Conservation (phyloP, 352 stramenopile species). For the Phytophthora hybrid region DNA sequence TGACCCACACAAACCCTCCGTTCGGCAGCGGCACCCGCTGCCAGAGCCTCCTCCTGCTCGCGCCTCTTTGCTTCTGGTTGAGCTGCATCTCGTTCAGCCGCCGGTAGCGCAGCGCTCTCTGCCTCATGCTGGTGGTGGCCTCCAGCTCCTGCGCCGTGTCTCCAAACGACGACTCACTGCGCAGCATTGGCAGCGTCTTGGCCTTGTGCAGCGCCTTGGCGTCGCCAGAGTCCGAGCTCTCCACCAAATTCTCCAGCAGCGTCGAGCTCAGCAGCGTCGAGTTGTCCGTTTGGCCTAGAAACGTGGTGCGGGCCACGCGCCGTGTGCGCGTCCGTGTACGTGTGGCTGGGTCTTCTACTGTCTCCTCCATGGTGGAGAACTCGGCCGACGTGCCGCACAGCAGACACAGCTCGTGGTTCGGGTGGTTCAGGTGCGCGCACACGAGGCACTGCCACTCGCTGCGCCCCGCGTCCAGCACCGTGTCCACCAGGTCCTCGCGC, state of each 20-base stretch:
- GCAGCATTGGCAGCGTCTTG: slow-evolving; percentile 41
- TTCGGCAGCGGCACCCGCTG: slow-evolving; percentile 66
- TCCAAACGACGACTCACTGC: slow-evolving; percentile 32
- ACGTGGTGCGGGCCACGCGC: slow-evolving; percentile 37
- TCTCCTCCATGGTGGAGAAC: slow-evolving; percentile 55
- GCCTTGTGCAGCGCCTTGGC: slow-evolving; percentile 36
- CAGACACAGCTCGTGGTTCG: slow-evolving; percentile 63
- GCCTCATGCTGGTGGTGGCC: slow-evolving; percentile 47
- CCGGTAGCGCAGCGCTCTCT: slow-evolving; percentile 67
- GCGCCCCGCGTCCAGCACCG: slow-evolving; percentile 62
- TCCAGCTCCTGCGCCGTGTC: slow-evolving; percentile 39
- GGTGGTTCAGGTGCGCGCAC: slow-evolving; percentile 80
- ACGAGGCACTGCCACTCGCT: slow-evolving; percentile 83
- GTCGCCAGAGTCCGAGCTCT: slow-evolving; percentile 17
- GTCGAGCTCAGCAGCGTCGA: slow-evolving; percentile 42
- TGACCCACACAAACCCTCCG: slow-evolving; percentile 72
- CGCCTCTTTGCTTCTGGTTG: slow-evolving; percentile 70
- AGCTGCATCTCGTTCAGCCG: slow-evolving; percentile 76
- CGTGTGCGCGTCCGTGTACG: slow-evolving; percentile 10
- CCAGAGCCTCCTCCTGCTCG: slow-evolving; percentile 61
- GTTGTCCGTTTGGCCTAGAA: slow-evolving; percentile 39
- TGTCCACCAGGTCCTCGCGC: slow-evolving; percentile 75
- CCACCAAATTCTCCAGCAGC: slow-evolving; percentile 36
- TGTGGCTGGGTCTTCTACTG: slow-evolving; percentile 35
- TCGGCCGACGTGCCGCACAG: slow-evolving; percentile 74